Percentiles rank a stretch among this genome's conserved stretches.
Evolutionary conservation across 1,284 basidiomycete species (phyloP).

Genomic region (Cutaneotrichosporon dermatis): DNA sequence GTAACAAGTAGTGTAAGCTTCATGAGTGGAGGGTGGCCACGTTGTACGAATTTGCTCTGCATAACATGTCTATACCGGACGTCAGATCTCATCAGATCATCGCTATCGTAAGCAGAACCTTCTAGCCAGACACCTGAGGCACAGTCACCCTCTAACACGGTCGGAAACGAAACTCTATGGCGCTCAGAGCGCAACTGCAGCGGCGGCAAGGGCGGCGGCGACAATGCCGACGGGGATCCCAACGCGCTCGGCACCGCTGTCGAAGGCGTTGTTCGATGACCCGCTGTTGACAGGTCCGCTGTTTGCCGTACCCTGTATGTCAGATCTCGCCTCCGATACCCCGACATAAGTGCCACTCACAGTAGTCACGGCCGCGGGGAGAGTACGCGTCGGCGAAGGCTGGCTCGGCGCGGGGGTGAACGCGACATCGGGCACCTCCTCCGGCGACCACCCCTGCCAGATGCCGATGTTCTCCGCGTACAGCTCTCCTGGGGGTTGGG

Average conservation of each 20-base stretch:
- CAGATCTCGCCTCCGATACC: too few relatives aligned
- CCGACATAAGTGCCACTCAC: too few relatives aligned
- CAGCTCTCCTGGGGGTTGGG: conserved; percentile 9
- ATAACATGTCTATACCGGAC: neutral
- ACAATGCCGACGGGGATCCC: neutral
- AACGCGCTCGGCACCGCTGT: neutral
- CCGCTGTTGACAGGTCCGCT: too few relatives aligned
- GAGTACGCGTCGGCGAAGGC: too few relatives aligned
- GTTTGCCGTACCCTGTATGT: too few relatives aligned
- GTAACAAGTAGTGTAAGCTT: too few relatives aligned
- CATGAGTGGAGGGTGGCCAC: neutral
- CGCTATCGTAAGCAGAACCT: neutral
- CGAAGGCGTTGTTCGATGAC: neutral
- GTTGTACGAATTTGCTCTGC: neutral
- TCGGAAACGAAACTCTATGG: neutral
- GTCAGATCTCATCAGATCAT: neutral
- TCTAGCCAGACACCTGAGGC: too few relatives aligned
- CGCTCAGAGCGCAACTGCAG: neutral
- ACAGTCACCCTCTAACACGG: neutral
- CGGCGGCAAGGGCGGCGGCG: neutral
- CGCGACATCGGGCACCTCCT: conserved; percentile 3
- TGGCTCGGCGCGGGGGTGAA: neutral
- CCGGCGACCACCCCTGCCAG: conserved; percentile 12
- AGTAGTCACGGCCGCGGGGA: too few relatives aligned
- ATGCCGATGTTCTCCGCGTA: conserved; percentile 14